A percentile compares a stretch with the other conserved stretches of the same genome.
Conservation (phyloP, 768 basidiomycete species). For the Boletus reticulatus region DNA sequence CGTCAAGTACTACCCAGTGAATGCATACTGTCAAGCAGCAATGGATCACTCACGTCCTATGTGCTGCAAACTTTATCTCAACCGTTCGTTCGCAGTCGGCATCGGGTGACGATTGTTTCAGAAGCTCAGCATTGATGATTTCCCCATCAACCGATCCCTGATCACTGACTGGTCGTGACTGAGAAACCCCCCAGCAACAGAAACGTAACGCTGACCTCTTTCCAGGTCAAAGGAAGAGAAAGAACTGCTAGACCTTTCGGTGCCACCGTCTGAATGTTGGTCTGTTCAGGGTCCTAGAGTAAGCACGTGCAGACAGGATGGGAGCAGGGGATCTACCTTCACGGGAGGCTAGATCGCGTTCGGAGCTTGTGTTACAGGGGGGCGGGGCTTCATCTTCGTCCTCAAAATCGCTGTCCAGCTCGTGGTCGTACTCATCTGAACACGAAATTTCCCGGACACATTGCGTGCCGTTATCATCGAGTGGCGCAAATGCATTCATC, state of each 20-base stretch:
- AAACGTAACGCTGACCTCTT: neutral
- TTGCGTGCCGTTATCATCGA: neutral
- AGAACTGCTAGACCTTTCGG: neutral
- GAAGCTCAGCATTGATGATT: slow-evolving; percentile 2
- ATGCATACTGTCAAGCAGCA: neutral
- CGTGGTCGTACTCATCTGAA: slow-evolving; percentile 15
- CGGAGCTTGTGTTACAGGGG: neutral
- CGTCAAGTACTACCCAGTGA: neutral
- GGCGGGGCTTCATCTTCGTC: slow-evolving; percentile 18
- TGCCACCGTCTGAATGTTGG: neutral
- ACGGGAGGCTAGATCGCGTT: neutral
- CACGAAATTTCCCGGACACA: slow-evolving; percentile 4
- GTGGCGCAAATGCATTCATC: slow-evolving; percentile 1
- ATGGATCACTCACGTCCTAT: slow-evolving; percentile 15
- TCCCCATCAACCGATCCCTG: slow-evolving; percentile 3
- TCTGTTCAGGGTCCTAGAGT: neutral
- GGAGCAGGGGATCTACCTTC: slow-evolving; percentile 1
- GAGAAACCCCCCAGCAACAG: slow-evolving; percentile 1
- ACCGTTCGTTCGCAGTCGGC: neutral
- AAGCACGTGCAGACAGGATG: neutral
- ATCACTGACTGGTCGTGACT: slow-evolving; percentile 6
- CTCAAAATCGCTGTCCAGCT: slow-evolving; percentile 26
- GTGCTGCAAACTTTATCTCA: slow-evolving; percentile 12
- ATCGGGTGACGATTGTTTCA: neutral
- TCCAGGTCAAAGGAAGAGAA: slow-evolving; percentile 11